Evolutionary conservation across 495 filamentous ascomycete species (phyloP).

Genomic region (Penicillium turbatum): DNA sequence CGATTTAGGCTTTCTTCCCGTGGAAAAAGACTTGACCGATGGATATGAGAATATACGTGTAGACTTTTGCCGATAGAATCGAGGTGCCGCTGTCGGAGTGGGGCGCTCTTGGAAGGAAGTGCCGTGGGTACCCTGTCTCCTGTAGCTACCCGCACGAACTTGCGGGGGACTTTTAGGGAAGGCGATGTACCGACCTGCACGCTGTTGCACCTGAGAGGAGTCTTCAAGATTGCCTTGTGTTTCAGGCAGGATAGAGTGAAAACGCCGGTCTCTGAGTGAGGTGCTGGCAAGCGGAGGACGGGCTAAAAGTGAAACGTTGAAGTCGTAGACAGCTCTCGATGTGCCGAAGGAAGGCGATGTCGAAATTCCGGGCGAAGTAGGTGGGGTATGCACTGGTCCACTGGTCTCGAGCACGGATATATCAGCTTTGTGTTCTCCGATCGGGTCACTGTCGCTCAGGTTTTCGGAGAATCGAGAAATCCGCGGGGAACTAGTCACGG

Average conservation of each 20-base stretch:
- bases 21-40: background rate
- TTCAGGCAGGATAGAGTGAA: background rate
- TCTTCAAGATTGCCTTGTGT: background rate
- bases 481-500: background rate
- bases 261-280: background rate
- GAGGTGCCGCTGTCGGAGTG: background rate
- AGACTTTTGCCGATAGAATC: background rate
- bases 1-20: background rate
- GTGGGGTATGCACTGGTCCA: background rate
- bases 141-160: background rate
- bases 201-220: background rate
- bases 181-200: background rate
- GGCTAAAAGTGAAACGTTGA: background rate
- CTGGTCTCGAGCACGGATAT: background rate
- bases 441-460: background rate
- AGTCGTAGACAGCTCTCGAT: background rate
- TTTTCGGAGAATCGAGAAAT: background rate
- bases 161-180: background rate
- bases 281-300: background rate
- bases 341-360: background rate
- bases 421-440: background rate
- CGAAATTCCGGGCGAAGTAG: background rate
- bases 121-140: background rate
- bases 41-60: background rate
- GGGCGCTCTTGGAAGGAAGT: background rate